These are phyloP conservation scores for Ustilago cynodontis DNA, from an alignment of 1,284 basidiomycete species.

Conservation along the genomic window DNA sequence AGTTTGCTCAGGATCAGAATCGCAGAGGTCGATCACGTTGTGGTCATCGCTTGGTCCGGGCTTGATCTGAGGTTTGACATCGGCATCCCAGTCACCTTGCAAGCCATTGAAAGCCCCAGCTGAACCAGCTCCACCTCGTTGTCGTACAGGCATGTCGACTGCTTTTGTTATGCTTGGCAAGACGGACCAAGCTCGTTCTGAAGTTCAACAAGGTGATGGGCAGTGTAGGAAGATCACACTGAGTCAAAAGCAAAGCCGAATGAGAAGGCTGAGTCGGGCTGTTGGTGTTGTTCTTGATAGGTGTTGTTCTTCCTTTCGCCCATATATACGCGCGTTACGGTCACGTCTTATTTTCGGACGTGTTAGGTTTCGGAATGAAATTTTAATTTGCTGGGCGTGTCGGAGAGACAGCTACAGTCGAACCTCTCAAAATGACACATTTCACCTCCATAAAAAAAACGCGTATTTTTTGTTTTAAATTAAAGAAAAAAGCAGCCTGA, in stretches of 20 bases:
- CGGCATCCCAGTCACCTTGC: background rate
- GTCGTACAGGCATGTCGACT: slow-evolving; percentile 23
- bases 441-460: too few species aligned
- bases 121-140: background rate
- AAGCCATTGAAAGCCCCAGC: background rate
- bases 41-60: slow-evolving; percentile 10
- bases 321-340: too few species aligned
- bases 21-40: slow-evolving; percentile 37
- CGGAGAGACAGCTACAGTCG: too few species aligned
- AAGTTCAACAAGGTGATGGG: background rate
- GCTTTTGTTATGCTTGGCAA: background rate
- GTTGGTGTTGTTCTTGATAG: background rate
- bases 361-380: too few species aligned
- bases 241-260: background rate
- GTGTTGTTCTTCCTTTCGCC: too few species aligned
- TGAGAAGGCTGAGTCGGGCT: background rate
- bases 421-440: too few species aligned
- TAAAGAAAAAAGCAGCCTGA: too few species aligned
- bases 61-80: slow-evolving; percentile 20
- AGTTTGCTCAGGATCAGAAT: slow-evolving; percentile 16
- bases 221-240: background rate
- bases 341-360: too few species aligned
- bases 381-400: too few species aligned
- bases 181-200: background rate
- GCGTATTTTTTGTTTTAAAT: too few species aligned